phyloP scores from a whole-genome alignment of 345 rosid genomes.

The Citrus maxima region DNA sequence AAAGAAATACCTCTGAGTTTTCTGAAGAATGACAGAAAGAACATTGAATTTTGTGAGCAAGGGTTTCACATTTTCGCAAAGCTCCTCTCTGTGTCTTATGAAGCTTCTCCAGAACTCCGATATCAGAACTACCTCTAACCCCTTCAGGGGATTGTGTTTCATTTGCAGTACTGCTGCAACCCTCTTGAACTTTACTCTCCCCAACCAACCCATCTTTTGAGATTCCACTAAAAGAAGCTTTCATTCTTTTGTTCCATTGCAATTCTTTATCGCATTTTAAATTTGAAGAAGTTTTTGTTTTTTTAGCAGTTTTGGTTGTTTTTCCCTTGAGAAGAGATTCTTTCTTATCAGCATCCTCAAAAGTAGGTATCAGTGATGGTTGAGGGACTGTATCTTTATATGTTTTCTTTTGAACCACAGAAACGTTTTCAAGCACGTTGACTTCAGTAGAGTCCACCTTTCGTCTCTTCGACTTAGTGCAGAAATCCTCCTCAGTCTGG shows the following conservation, averaged over 20 bases:
- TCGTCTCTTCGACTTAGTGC: slow-evolving; percentile 23
- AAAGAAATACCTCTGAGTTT: slow-evolving; percentile 57
- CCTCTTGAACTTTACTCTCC: slow-evolving; percentile 14
- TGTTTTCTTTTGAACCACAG: slow-evolving; percentile 22
- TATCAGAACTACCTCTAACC: slow-evolving; percentile 15
- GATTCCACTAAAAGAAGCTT: slow-evolving; percentile 22
- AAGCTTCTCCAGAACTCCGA: slow-evolving; percentile 18
- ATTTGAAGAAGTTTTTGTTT: slow-evolving; percentile 20
- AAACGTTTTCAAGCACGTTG: slow-evolving; percentile 1
- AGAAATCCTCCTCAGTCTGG: slow-evolving; percentile 1
- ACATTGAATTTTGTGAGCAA: slow-evolving; percentile 33
- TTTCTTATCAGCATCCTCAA: slow-evolving; percentile 1
- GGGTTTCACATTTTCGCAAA: slow-evolving; percentile 38
- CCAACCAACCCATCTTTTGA: slow-evolving; percentile 22
- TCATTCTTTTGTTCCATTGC: slow-evolving; percentile 18
- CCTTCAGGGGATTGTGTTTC: slow-evolving; percentile 15
- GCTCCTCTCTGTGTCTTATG: slow-evolving; percentile 14
- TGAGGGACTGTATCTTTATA: neutral
- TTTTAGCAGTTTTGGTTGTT: slow-evolving; percentile 6
- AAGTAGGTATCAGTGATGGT: neutral
- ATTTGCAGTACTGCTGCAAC: slow-evolving; percentile 1
- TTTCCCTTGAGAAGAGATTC: slow-evolving; percentile 8
- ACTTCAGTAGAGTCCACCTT: slow-evolving; percentile 15
- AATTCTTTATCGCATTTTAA: slow-evolving; percentile 17
- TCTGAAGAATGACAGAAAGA: slow-evolving; percentile 78